Conservation (phyloP, 208 protist genomes). For the Wallacemonas sp. region DNA sequence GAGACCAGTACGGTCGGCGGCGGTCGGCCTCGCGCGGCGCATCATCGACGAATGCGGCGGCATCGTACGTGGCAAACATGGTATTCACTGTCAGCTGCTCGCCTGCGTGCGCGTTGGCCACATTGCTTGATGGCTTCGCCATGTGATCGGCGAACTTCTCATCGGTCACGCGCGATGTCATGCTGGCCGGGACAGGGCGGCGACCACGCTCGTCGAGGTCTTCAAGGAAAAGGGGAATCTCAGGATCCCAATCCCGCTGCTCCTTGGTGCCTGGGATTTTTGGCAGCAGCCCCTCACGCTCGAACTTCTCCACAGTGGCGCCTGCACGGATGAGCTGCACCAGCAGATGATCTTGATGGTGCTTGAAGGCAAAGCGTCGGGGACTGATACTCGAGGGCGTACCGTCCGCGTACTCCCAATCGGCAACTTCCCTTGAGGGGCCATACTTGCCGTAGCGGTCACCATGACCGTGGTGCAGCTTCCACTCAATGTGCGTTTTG, state of each 20-base stretch:
- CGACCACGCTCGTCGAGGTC: slow-evolving; percentile 81
- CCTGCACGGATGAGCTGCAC: slow-evolving; percentile 86
- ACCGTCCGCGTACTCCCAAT: slow-evolving; percentile 86
- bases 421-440: slow-evolving; percentile 72
- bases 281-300: slow-evolving; percentile 61
- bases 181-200: slow-evolving; percentile 32
- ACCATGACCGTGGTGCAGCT: slow-evolving; percentile 79
- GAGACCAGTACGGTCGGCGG: slow-evolving; percentile 74
- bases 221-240: slow-evolving; percentile 86
- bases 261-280: slow-evolving; percentile 74
- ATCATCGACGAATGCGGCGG: slow-evolving; percentile 72
- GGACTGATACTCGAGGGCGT: slow-evolving; percentile 68
- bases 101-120: slow-evolving; percentile 62
- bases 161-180: slow-evolving; percentile 52
- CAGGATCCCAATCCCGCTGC: slow-evolving; percentile 88
- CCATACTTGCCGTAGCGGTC: slow-evolving; percentile 69
- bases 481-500: slow-evolving; percentile 89
- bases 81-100: slow-evolving; percentile 76
- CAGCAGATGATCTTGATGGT: slow-evolving; percentile 87
- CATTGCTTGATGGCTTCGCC: slow-evolving; percentile 43
- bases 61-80: slow-evolving; percentile 86
- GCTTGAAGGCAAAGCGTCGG: slow-evolving; percentile 77
- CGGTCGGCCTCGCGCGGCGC: slow-evolving; percentile 24
- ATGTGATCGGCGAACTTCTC: slow-evolving; percentile 40
- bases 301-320: slow-evolving; percentile 73